Evolutionary conservation across 306 rosid genomes (phyloP).

Genomic region (Begonia loranthoides): DNA sequence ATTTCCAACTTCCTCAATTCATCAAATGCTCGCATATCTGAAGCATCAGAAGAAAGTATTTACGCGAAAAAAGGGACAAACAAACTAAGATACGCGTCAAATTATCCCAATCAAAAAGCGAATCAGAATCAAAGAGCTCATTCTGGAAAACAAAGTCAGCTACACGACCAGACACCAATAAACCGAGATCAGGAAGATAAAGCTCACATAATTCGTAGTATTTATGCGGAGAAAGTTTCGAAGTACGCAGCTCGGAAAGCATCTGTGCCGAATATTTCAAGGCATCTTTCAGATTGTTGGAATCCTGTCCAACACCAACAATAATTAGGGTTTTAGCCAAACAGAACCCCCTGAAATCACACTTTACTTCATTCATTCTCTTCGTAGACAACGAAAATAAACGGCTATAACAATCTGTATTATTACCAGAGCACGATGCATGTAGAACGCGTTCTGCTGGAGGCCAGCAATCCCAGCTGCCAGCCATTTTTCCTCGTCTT

Average conservation of each 20-base stretch:
- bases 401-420: constrained; percentile 1
- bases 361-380: no score
- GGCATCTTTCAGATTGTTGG: constrained; percentile 94
- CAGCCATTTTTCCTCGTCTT: constrained; percentile 86
- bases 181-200: constrained; percentile 18
- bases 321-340: constrained; percentile 6
- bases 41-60: constrained; percentile 6
- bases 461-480: constrained; percentile 98
- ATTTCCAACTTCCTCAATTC: constrained; percentile 88
- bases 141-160: no score
- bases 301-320: constrained; percentile 38
- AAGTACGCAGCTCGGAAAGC: constrained; percentile 95
- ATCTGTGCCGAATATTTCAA: constrained; percentile 94
- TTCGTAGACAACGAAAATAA: neutral
- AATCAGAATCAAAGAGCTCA: no score
- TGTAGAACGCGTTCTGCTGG: constrained; percentile 89
- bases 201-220: constrained; percentile 85
- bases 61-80: no score
- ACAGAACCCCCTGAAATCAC: neutral
- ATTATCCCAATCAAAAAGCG: no score
- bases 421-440: constrained; percentile 95
- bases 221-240: constrained; percentile 96
- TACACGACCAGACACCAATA: constrained; percentile 9
- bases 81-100: no score
- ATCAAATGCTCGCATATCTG: constrained; percentile 99